Evolutionary conservation across 2,329 filamentous ascomycete species (phyloP), one percentile per base, ranked within the genome.

Genomic region (Hypomyces rosellus): DNA sequence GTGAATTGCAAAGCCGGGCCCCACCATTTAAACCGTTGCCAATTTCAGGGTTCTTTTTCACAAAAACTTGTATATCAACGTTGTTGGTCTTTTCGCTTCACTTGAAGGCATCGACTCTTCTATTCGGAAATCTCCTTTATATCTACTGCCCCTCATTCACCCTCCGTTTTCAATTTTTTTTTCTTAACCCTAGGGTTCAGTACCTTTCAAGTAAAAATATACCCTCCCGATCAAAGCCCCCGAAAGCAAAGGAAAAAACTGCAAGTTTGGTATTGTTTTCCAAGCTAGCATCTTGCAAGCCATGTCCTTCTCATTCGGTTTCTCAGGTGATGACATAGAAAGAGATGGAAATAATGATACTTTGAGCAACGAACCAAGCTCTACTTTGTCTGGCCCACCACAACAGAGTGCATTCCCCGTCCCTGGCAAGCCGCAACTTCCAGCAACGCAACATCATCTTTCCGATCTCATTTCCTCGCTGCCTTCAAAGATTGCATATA

Each of bases 401-500:
- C 60, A 25, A 54, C 61, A 56, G 48, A 70, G 73, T 55, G 82
- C 82, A 14, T 85, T 85, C 58, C 82, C 82, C 5, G 76, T 85
- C 20, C 69, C 76, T 44, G 81, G 81, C 52, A 81, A 82, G 56
- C 75, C 81, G 49, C 73, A 82, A 48, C 73, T 85, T 4, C 73
- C 75, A 9, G 73, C 81, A 8, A 69, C 67, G n/a, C 64, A 64
- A 45, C 81, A 85, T 63, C 65, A 70, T 49, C 59, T 84, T 33
- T 60, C 66, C 15, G 61, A 69, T 3, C 73, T 85, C 63, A 67
- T 85, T n/a, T 66, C 72, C 3, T 67, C 67, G 50, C 74, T 92
- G 42, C 88, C 88, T 1, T 87, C 85, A 49, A 88, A 88, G 65
- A 77, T 93, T 49, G 83, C 85, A 15, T 92, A 85, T 67, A 74